These are phyloP conservation scores for Micractinium sp. DNA, from an alignment of 139 green algal species.

Conservation along the genomic window DNA sequence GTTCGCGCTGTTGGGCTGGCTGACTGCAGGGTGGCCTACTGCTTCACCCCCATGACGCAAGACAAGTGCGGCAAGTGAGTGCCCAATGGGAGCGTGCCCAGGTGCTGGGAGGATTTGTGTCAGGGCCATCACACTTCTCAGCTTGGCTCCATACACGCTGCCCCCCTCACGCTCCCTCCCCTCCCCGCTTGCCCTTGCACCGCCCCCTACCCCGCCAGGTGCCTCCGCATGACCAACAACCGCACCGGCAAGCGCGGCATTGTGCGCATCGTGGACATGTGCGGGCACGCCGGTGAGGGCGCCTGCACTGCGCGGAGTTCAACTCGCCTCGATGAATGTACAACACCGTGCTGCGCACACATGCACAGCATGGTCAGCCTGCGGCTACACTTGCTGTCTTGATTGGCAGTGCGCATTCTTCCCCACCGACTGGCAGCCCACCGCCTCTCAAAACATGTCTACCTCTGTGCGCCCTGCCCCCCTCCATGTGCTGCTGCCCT, in stretches of 20 bases:
- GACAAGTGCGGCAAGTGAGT: conserved; percentile 21
- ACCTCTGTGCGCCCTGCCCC: too few species aligned
- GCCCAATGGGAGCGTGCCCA: neutral
- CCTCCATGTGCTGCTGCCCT: neutral
- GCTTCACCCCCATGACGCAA: conserved; percentile 1
- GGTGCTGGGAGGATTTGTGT: neutral
- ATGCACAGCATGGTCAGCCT: too few species aligned
- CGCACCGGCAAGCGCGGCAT: neutral
- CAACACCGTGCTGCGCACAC: too few species aligned
- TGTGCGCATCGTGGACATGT: conserved; percentile 20
- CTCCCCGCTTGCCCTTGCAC: neutral
- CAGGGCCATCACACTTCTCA: neutral
- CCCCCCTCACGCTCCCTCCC: neutral
- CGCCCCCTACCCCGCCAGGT: neutral
- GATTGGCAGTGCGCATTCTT: too few species aligned
- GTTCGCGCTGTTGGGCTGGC: too few species aligned
- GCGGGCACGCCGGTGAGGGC: conserved; percentile 1
- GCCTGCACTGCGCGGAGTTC: too few species aligned
- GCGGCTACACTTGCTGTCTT: too few species aligned
- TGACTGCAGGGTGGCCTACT: too few species aligned
- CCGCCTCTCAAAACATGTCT: neutral
- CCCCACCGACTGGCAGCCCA: neutral
- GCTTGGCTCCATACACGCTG: neutral
- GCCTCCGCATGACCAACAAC: conserved; percentile 19
- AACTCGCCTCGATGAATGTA: neutral